Base-by-base conservation (phyloP, 305 asterid genomes). In the Fraxinus xanthoxyloides region DNA sequence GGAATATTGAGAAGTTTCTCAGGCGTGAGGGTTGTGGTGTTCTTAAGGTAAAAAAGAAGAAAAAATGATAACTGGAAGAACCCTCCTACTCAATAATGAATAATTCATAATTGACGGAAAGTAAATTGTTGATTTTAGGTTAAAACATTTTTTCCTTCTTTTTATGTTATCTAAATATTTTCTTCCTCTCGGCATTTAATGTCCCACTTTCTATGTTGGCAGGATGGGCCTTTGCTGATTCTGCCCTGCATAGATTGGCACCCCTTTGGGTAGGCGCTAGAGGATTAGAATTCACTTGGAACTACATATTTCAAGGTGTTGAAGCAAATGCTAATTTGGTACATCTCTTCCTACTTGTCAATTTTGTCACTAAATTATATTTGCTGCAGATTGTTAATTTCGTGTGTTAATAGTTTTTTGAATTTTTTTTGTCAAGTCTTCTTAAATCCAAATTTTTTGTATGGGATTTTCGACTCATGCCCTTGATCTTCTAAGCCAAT, bases 191-290 rank as follows among this genome's bases (percentile, higher is more conserved):
- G 78, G 43, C 74, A 48, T 61, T 35, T 63, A 76, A 72, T 46
- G 43, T 81, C 31, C 67, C 19, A 1, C 75, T 81, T 77, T 75
- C 77, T 70, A 21, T 46, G 26, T 83, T 79, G 83, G 84, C 90
- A 94, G 98, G 99, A 63, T 95, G 99, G 99, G 99, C 99, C 56
- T 95, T 92, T 89, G 99, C 98, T 85, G 96, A 97, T 86, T 90
- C 99, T 28, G 92, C 94, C 87, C 94, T 97, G 85, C 99, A 97
- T 83, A 92, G 96, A 85, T 86, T 97, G 90, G 98, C 95, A 31
- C 98, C 99, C 2, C 98, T 97, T 83, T 97, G 99, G 99, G 92
- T 97, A 15, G 99, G 99, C 80, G 98, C 98, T 83, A 92, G 95
- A 90, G 98, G 99, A 80, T 85, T 97, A 81, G 99, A 97, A 81